Evolutionary conservation across 2,329 filamentous ascomycete species (phyloP).

Genomic region (Colletotrichum tanaceti): DNA sequence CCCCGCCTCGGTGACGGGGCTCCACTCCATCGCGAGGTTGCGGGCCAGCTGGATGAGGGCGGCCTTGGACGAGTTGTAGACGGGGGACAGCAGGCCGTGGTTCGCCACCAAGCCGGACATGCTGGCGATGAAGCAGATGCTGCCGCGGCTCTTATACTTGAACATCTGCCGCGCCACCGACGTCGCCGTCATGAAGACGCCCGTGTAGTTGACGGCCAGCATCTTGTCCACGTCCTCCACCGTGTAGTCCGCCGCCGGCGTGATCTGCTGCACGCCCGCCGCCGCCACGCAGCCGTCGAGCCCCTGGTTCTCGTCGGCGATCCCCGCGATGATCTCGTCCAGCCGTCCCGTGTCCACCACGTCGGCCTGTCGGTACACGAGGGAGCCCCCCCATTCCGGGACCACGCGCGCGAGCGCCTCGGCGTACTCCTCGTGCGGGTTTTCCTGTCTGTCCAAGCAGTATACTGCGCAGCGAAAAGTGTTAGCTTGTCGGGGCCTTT

Average conservation of each 20-base stretch:
- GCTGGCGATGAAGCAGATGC: slow-evolving; percentile 67
- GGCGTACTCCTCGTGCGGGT: slow-evolving; percentile 68
- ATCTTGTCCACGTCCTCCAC: slow-evolving; percentile 69
- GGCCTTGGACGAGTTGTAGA: slow-evolving; percentile 76
- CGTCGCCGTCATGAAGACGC: slow-evolving; percentile 77
- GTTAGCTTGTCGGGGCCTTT: background rate
- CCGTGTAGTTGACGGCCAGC: slow-evolving; percentile 76
- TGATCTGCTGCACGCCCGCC: slow-evolving; percentile 76
- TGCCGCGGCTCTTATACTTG: slow-evolving; percentile 62
- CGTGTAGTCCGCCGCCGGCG: slow-evolving; percentile 73
- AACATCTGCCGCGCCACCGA: slow-evolving; percentile 74
- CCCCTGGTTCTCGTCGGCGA: slow-evolving; percentile 69
- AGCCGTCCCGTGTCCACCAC: slow-evolving; percentile 71
- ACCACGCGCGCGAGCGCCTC: slow-evolving; percentile 70
- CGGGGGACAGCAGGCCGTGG: slow-evolving; percentile 72
- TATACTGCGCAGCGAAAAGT: slow-evolving; percentile 58
- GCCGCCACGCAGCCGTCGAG: slow-evolving; percentile 78
- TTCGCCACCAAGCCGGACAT: slow-evolving; percentile 65
- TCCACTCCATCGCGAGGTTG: slow-evolving; percentile 74
- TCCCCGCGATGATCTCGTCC: slow-evolving; percentile 67
- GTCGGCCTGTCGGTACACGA: slow-evolving; percentile 76
- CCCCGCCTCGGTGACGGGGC: slow-evolving; percentile 53
- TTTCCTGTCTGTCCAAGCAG: slow-evolving; percentile 64
- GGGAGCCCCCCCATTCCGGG: slow-evolving; percentile 70
- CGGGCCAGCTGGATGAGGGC: slow-evolving; percentile 72